A percentile compares a stretch with the other conserved stretches of the same genome.
These are phyloP conservation scores for Afroboletus lepidellus DNA, from an alignment of 1,284 basidiomycete genomes.

Conservation along the genomic window DNA sequence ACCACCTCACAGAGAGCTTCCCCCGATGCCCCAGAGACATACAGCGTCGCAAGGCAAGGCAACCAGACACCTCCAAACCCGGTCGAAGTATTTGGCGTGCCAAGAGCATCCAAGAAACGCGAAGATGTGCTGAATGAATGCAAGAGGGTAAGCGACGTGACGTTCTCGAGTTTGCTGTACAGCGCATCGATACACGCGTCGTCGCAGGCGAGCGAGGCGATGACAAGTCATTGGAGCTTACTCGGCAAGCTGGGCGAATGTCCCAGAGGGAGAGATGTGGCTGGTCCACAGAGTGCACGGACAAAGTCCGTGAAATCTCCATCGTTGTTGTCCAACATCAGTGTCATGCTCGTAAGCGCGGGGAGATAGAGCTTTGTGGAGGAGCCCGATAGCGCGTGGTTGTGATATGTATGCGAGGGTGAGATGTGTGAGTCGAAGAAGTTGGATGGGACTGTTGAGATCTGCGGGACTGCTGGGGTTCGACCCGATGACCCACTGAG, in stretches of 20 bases:
- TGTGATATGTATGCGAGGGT: background rate
- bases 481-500: constrained; percentile 35
- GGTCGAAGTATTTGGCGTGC: background rate
- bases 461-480: constrained; percentile 21
- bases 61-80: background rate
- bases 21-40: too few species aligned
- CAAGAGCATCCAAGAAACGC: background rate
- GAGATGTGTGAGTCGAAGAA: constrained; percentile 33
- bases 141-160: background rate
- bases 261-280: background rate
- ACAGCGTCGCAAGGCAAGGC: too few species aligned
- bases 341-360: background rate
- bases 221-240: background rate
- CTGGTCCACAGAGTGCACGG: background rate
- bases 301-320: background rate
- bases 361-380: background rate
- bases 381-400: background rate
- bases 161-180: background rate
- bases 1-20: too few species aligned
- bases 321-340: background rate
- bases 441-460: constrained; percentile 38
- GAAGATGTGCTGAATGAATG: background rate
- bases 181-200: background rate
- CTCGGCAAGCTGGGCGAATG: background rate
- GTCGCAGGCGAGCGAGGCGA: background rate